Percentiles rank a stretch among this genome's conserved stretches.
Evolutionary conservation across 192 early-diverging fungal species (phyloP).

Genomic region (Coemansia sp.): DNA sequence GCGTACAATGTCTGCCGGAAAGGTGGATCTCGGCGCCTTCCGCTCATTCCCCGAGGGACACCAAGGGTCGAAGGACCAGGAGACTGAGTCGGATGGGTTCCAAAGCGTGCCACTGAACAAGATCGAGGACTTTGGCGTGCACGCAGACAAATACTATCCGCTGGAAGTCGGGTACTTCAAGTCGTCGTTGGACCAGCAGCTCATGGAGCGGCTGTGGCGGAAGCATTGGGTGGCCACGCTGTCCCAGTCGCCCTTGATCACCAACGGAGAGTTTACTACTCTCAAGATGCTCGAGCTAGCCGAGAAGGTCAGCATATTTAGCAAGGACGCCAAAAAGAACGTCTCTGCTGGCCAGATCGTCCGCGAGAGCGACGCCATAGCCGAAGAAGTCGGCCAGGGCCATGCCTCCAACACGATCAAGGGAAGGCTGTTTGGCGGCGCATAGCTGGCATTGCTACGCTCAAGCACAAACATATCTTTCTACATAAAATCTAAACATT

Average conservation of each 20-base stretch:
- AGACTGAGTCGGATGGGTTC: constrained; percentile 20
- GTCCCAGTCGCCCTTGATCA: constrained; percentile 87
- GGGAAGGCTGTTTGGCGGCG: constrained; percentile 37
- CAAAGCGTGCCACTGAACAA: constrained; percentile 81
- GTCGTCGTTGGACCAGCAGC: constrained; percentile 80
- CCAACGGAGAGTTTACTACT: constrained; percentile 60
- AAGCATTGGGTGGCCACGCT: constrained; percentile 99
- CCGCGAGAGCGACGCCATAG: constrained; percentile 45
- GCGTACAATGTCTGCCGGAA: constrained; percentile 94
- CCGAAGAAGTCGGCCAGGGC: constrained; percentile 46
- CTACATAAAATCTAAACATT: too few relatives aligned
- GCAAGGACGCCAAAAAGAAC: constrained; percentile 28
- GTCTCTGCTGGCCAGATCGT: constrained; percentile 32
- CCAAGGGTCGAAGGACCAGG: neutral
- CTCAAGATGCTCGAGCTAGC: constrained; percentile 49
- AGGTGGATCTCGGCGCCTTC: constrained; percentile 98
- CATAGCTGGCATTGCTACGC: neutral
- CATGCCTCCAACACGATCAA: constrained; percentile 44
- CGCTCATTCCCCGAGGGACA: constrained; percentile 88
- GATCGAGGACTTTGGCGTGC: constrained; percentile 98
- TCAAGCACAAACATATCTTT: too few relatives aligned
- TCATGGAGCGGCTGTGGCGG: constrained; percentile 94
- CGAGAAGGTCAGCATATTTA: constrained; percentile 35
- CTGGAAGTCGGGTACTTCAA: constrained; percentile 94
- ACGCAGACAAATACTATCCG: constrained; percentile 85